A percentile compares a stretch with the other conserved stretches of the same genome.
Evolutionary conservation across 2,329 filamentous ascomycete species (phyloP).

Genomic region (Claviceps digitariae): DNA sequence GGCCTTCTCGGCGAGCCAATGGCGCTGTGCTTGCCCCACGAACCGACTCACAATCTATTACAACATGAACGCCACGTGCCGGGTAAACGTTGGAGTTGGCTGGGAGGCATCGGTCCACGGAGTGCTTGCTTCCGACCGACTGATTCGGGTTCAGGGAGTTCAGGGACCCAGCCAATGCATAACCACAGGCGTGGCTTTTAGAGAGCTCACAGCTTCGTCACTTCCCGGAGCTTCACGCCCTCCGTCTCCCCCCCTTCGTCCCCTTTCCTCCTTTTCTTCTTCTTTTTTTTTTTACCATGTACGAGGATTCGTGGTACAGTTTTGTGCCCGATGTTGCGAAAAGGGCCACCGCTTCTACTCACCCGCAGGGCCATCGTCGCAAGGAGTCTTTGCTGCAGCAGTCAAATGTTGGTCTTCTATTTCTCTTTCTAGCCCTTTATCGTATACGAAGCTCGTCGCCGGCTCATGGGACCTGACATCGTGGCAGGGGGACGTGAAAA

Average conservation of each 20-base stretch:
- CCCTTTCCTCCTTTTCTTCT: neutral
- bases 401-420: conserved; percentile 37
- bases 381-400: conserved; percentile 57
- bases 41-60: neutral
- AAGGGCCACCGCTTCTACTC: conserved; percentile 29
- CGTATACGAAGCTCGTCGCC: neutral
- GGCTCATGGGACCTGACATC: conserved; percentile 11
- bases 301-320: conserved; percentile 76
- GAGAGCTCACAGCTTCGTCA: conserved; percentile 5
- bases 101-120: conserved; percentile 3
- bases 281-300: conserved; percentile 36
- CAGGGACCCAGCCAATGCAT: neutral
- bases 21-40: neutral
- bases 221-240: neutral
- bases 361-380: conserved; percentile 44
- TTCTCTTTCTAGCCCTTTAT: neutral
- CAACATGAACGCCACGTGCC: neutral
- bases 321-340: conserved; percentile 52
- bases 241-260: neutral
- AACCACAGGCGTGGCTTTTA: conserved; percentile 13
- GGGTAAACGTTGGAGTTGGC: neutral
- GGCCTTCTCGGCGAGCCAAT: neutral
- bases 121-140: conserved; percentile 4
- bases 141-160: neutral
- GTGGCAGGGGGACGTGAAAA: conserved; percentile 39